Conservation (phyloP, 2,329 filamentous ascomycete genomes). For the Penicillium sp. region DNA sequence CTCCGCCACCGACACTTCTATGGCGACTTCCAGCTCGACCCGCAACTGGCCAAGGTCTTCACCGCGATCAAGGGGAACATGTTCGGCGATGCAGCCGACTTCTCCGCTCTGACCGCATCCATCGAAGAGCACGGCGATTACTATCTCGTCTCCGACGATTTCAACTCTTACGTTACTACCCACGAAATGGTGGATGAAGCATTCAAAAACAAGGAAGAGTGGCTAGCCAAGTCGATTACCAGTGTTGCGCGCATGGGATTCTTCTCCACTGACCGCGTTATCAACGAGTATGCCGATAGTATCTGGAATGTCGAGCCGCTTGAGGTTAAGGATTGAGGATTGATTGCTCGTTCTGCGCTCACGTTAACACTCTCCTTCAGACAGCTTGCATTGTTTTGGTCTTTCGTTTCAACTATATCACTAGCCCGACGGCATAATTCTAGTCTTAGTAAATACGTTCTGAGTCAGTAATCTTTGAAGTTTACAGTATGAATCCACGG, state of each 20-base stretch:
- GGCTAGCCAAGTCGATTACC: slow-evolving; percentile 85
- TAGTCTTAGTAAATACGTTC: neutral
- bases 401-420: neutral
- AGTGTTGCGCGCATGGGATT: slow-evolving; percentile 94
- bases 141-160: slow-evolving; percentile 96
- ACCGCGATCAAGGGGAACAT: slow-evolving; percentile 72
- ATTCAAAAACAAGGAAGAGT: slow-evolving; percentile 88
- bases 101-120: slow-evolving; percentile 77
- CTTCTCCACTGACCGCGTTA: slow-evolving; percentile 92
- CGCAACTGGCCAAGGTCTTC: slow-evolving; percentile 77
- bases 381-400: neutral
- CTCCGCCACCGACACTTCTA: slow-evolving; percentile 89
- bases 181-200: slow-evolving; percentile 88
- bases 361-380: neutral
- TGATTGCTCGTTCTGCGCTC: neutral
- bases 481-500: no score
- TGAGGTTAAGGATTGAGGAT: slow-evolving; percentile 39
- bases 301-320: slow-evolving; percentile 97
- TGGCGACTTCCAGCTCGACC: slow-evolving; percentile 72
- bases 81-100: slow-evolving; percentile 77
- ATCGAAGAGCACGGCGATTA: slow-evolving; percentile 94
- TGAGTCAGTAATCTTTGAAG: neutral
- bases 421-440: neutral
- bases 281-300: slow-evolving; percentile 92
- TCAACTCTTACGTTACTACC: slow-evolving; percentile 89